Evolutionary conservation across 179 eudicot genomes (phyloP).

Genomic region (Actinidia chinensis): DNA sequence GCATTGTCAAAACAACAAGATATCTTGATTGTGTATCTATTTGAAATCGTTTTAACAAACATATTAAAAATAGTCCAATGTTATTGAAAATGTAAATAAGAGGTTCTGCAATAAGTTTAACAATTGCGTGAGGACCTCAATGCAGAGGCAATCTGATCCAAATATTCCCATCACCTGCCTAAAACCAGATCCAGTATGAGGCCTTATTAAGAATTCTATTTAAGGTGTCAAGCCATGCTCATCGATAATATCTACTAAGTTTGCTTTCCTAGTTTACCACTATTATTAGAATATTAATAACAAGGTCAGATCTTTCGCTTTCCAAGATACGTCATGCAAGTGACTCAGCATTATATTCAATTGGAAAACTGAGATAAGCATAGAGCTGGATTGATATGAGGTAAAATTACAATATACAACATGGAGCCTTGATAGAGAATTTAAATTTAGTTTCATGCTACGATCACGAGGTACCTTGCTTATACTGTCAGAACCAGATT

Average conservation of each 20-base stretch:
- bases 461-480: slow-evolving; percentile 45
- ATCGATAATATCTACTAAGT: background rate
- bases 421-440: background rate
- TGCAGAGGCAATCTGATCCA: too few species aligned
- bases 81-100: too few species aligned
- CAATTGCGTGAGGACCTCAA: too few species aligned
- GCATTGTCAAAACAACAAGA: too few species aligned
- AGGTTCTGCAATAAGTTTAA: too few species aligned
- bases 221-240: background rate
- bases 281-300: background rate
- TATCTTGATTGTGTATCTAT: too few species aligned
- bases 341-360: background rate
- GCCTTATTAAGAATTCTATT: too few species aligned
- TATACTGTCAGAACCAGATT: slow-evolving; percentile 36
- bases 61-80: too few species aligned
- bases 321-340: background rate
- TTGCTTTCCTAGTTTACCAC: background rate
- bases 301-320: slow-evolving; percentile 6
- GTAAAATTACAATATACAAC: background rate
- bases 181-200: background rate
- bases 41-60: too few species aligned
- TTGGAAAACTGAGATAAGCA: background rate
- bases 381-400: background rate
- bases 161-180: background rate
- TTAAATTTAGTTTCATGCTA: background rate